Evolutionary conservation across 164 flowering plant genomes (phyloP).

Genomic region (Aristolochia fimbriata): DNA sequence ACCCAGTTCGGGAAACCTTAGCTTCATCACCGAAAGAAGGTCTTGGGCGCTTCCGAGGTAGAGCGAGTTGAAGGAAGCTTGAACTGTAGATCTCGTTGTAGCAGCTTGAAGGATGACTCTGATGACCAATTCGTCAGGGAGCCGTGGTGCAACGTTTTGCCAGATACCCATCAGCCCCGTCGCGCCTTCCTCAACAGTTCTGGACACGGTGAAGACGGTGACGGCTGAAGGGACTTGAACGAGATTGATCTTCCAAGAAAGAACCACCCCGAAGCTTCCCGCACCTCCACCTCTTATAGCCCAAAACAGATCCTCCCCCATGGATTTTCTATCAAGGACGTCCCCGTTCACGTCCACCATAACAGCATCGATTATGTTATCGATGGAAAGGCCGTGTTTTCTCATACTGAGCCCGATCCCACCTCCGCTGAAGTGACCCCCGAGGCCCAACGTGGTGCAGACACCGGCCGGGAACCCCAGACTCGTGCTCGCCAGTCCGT

Average conservation of each 20-base stretch:
- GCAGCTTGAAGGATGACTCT: not conserved
- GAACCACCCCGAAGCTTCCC: slow-evolving; percentile 8
- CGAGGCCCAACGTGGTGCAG: slow-evolving; percentile 11
- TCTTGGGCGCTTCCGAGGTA: not conserved
- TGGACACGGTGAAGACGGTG: slow-evolving; percentile 7
- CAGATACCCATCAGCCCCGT: slow-evolving; percentile 1
- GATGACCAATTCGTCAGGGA: slow-evolving; percentile 8
- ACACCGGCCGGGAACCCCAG: slow-evolving; percentile 20
- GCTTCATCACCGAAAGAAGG: not conserved
- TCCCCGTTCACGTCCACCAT: slow-evolving; percentile 9
- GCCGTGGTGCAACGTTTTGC: slow-evolving; percentile 5
- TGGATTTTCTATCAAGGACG: slow-evolving; percentile 11
- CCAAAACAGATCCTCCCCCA: slow-evolving; percentile 24
- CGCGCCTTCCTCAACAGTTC: not conserved
- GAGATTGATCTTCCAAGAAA: slow-evolving; percentile 9
- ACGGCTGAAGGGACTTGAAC: slow-evolving; percentile 11
- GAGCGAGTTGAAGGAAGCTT: not conserved
- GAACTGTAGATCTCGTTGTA: too few relatives aligned
- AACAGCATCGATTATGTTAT: slow-evolving; percentile 14
- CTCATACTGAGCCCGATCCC: slow-evolving; percentile 2
- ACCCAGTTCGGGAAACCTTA: slow-evolving; percentile 6
- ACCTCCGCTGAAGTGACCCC: slow-evolving; percentile 6
- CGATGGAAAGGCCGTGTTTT: slow-evolving; percentile 6
- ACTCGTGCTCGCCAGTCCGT: slow-evolving; percentile 9
- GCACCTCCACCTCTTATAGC: slow-evolving; percentile 18